Conservation (phyloP, 2,329 filamentous ascomycete genomes). For the Gaeumannomyces sp. region DNA sequence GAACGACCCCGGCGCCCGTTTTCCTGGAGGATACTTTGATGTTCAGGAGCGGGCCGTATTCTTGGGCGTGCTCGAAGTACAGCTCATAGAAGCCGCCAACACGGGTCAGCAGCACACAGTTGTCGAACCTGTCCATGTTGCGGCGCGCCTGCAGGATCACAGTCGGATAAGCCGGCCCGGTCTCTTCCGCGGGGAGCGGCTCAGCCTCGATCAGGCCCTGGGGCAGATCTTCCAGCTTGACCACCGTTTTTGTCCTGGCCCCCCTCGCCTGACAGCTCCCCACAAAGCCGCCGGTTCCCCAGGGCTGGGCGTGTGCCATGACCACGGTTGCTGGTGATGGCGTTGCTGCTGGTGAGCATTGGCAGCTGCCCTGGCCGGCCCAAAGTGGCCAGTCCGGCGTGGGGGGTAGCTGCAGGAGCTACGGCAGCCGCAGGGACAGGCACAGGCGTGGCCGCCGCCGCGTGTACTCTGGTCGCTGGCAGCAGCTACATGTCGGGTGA, state of each 20-base stretch:
- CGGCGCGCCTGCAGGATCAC: constrained; percentile 79
- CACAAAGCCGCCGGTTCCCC: not conserved
- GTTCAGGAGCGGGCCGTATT: constrained; percentile 78
- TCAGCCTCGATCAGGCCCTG: constrained; percentile 44
- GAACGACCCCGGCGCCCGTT: constrained; percentile 69
- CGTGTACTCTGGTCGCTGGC: not conserved
- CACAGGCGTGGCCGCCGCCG: no score
- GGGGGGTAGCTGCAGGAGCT: not conserved
- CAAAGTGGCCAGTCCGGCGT: not conserved
- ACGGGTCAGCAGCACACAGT: constrained; percentile 85
- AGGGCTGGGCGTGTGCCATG: not conserved
- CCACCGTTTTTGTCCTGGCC: constrained; percentile 20
- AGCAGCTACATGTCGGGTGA: not conserved
- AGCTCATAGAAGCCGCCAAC: constrained; percentile 97
- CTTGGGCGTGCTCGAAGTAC: constrained; percentile 92
- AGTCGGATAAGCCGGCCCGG: constrained; percentile 64
- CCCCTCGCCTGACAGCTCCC: constrained; percentile 4
- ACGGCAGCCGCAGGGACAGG: not conserved
- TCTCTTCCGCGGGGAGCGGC: constrained; percentile 33
- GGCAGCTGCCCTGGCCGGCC: not conserved
- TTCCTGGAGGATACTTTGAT: constrained; percentile 80
- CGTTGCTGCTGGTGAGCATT: not conserved
- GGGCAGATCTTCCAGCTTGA: constrained; percentile 51
- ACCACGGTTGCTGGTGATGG: constrained; percentile 2
- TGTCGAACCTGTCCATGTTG: constrained; percentile 85